A percentile compares a stretch with the other conserved stretches of the same genome.
Evolutionary conservation across 139 green algal species (phyloP).

Genomic region (Chlamydomonas schloesseri): DNA sequence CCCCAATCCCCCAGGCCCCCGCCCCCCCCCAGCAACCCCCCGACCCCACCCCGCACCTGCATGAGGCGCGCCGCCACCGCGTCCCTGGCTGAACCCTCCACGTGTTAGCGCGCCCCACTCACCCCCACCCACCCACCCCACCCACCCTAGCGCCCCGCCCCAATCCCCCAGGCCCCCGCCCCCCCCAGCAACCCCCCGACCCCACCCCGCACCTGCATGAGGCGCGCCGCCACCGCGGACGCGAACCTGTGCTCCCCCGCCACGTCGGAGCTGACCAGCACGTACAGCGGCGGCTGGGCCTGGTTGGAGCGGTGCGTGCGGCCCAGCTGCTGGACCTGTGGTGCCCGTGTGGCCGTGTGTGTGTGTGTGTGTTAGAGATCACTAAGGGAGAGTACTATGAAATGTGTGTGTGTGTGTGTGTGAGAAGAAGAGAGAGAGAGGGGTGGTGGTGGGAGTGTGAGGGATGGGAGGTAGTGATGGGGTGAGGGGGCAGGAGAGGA

Average conservation of each 20-base stretch:
- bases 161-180: too few species aligned
- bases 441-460: neutral
- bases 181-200: too few species aligned
- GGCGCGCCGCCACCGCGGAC: slow-evolving; percentile 61
- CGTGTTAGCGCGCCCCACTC: too few species aligned
- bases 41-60: neutral
- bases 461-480: neutral
- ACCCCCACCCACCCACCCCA: too few species aligned
- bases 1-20: too few species aligned
- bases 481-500: neutral
- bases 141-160: too few species aligned
- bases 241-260: slow-evolving; percentile 76
- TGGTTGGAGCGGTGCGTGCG: slow-evolving; percentile 78
- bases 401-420: neutral
- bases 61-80: slow-evolving; percentile 65
- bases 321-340: slow-evolving; percentile 57
- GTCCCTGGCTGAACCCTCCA: too few species aligned
- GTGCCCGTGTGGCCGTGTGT: neutral
- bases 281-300: slow-evolving; percentile 75
- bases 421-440: neutral
- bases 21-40: too few species aligned
- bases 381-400: too few species aligned
- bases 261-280: slow-evolving; percentile 70
- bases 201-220: slow-evolving; percentile 37
- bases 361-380: too few species aligned